Evolutionary conservation across 225 moss, liverwort and hornwort genomes (phyloP).

Genomic region (Sphagnum contortum): DNA sequence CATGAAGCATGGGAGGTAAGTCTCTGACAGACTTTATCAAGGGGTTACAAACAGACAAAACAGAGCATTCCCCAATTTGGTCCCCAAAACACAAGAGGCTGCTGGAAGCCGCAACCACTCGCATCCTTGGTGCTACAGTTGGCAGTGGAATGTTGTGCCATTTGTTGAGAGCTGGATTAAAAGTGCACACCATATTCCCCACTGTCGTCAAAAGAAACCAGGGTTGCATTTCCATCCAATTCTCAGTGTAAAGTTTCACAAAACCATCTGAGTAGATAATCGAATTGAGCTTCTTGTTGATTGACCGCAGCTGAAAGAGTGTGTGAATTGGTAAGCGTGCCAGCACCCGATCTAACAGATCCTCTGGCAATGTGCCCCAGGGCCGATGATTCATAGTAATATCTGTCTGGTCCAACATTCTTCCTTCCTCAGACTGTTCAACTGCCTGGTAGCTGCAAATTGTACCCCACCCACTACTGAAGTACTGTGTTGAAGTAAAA

Average conservation of each 20-base stretch:
- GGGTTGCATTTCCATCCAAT: constrained; percentile 12
- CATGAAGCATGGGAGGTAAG: constrained; percentile 33
- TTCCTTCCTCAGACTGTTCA: no score
- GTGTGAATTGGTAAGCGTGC: constrained; percentile 18
- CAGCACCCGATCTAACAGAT: constrained; percentile 29
- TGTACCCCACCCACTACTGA: no score
- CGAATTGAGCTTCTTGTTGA: constrained; percentile 26
- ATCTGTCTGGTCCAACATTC: no score
- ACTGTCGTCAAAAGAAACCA: constrained; percentile 44
- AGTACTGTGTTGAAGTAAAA: no score
- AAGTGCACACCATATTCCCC: constrained; percentile 26
- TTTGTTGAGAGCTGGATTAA: constrained; percentile 24
- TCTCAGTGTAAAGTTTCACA: constrained; percentile 22
- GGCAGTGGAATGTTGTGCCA: constrained; percentile 44
- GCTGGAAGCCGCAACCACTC: constrained; percentile 25
- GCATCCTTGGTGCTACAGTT: constrained; percentile 22
- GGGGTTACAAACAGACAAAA: constrained; percentile 33
- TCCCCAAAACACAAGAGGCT: constrained; percentile 38
- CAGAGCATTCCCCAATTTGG: constrained; percentile 16
- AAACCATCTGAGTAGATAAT: constrained; percentile 17
- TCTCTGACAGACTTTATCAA: constrained; percentile 30
- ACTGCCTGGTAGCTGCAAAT: no score
- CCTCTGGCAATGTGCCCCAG: constrained; percentile 28
- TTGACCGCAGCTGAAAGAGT: constrained; percentile 31
- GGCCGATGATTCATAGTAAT: no score